These are phyloP conservation scores for Cladophialophora bantiana DNA, from an alignment of 2,329 filamentous ascomycete genomes.

Conservation along the genomic window DNA sequence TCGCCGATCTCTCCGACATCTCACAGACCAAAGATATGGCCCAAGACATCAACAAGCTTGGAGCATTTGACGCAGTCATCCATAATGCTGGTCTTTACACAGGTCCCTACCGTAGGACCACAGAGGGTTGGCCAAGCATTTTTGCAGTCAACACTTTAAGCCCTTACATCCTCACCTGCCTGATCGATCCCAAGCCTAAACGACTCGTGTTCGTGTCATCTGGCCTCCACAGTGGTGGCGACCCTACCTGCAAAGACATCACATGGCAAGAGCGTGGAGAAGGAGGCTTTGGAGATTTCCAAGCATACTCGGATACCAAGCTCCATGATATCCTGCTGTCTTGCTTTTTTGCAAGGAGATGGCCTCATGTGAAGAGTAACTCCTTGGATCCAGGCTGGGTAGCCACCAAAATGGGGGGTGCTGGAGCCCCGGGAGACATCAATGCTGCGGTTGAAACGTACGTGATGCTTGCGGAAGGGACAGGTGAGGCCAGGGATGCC, in stretches of 20 bases:
- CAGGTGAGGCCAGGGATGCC: slow-evolving; percentile 43
- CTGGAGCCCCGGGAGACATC: slow-evolving; percentile 56
- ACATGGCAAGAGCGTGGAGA: slow-evolving; percentile 47
- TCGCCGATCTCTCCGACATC: slow-evolving; percentile 62
- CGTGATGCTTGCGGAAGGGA: slow-evolving; percentile 56
- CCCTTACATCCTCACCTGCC: slow-evolving; percentile 62
- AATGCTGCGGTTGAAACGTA: slow-evolving; percentile 58
- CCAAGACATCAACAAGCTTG: slow-evolving; percentile 57
- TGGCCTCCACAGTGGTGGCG: slow-evolving; percentile 59
- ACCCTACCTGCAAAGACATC: slow-evolving; percentile 43
- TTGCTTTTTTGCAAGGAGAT: slow-evolving; percentile 59
- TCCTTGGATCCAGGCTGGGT: slow-evolving; percentile 63
- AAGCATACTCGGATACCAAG: slow-evolving; percentile 64
- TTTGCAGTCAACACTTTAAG: slow-evolving; percentile 65
- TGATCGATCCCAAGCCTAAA: slow-evolving; percentile 57
- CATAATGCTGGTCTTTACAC: slow-evolving; percentile 64
- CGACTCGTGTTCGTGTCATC: slow-evolving; percentile 62
- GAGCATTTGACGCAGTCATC: slow-evolving; percentile 62
- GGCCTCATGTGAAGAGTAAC: slow-evolving; percentile 57
- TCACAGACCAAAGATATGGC: slow-evolving; percentile 61
- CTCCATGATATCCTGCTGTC: slow-evolving; percentile 64
- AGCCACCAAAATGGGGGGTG: slow-evolving; percentile 60
- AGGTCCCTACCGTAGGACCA: slow-evolving; percentile 50
- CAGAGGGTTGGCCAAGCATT: slow-evolving; percentile 57
- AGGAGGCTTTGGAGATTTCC: slow-evolving; percentile 40